phyloP scores from a whole-genome alignment of 495 filamentous ascomycete genomes.

The Trichoderma reesei region DNA sequence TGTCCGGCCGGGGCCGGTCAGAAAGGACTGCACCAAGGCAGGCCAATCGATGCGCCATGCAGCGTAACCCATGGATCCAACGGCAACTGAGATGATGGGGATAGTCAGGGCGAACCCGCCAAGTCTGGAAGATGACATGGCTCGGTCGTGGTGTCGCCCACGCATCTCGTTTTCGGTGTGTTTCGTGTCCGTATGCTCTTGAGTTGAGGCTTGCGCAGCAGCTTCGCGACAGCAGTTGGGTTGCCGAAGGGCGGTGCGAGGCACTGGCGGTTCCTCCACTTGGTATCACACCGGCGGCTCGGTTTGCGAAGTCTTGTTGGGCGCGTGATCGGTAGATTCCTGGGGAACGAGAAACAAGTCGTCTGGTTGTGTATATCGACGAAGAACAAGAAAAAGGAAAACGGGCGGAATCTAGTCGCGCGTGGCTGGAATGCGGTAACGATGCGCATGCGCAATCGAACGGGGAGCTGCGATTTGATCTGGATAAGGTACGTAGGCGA shows the following conservation, averaged over 20 bases:
- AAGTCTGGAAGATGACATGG: constrained; percentile 1
- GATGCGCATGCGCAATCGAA: neutral
- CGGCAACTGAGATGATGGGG: constrained; percentile 23
- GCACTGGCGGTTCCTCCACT: neutral
- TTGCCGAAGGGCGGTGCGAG: neutral
- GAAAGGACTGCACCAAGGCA: constrained; percentile 26
- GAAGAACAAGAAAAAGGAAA: too few relatives aligned
- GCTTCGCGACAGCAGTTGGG: neutral
- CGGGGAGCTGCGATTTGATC: neutral
- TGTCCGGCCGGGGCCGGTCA: constrained; percentile 41
- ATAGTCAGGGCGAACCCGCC: constrained; percentile 5
- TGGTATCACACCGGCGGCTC: too few relatives aligned
- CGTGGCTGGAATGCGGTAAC: neutral
- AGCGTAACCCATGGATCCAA: constrained; percentile 29
- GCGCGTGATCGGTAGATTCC: too few relatives aligned
- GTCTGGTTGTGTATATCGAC: too few relatives aligned
- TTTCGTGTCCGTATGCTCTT: neutral
- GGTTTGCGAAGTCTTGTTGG: too few relatives aligned
- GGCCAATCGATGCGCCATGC: constrained; percentile 33
- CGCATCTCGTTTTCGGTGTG: neutral
- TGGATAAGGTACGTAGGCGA: neutral
- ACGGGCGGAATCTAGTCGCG: neutral
- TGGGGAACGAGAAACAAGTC: too few relatives aligned
- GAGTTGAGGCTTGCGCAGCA: neutral
- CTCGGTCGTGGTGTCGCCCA: neutral